phyloP scores from a whole-genome alignment of 768 basidiomycete species.

The Dioszegia crocea region DNA sequence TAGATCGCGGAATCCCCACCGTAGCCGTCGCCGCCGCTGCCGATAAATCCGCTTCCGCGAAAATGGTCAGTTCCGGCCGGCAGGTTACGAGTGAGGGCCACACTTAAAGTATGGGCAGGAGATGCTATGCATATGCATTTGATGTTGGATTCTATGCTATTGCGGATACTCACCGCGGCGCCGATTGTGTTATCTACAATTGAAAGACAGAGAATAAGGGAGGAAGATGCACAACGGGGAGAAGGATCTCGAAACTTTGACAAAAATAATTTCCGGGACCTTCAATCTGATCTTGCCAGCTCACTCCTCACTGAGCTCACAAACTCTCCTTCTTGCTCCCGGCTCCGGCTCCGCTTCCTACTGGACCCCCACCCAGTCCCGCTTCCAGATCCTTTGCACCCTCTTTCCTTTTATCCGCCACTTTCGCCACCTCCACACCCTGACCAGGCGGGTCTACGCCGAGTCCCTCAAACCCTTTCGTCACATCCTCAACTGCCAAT shows the following conservation, averaged over 20 bases:
- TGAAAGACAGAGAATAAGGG: background rate
- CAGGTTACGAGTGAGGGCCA: too few relatives aligned
- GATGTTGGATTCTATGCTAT: background rate
- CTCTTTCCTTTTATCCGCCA: constrained; percentile 1
- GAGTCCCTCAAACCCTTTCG: constrained; percentile 26
- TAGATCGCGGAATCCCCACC: background rate
- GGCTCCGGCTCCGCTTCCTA: background rate
- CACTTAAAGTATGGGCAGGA: background rate
- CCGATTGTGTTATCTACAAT: background rate
- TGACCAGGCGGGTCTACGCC: constrained; percentile 28
- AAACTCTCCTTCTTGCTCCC: background rate
- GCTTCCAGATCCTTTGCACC: background rate
- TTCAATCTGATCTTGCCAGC: too few relatives aligned
- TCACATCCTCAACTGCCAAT: constrained; percentile 20
- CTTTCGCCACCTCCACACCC: constrained; percentile 11
- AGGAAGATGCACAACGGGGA: background rate
- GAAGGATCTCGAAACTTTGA: background rate
- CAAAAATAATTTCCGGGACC: background rate
- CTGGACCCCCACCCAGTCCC: background rate
- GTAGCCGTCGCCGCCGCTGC: background rate
- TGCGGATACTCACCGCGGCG: too few relatives aligned
- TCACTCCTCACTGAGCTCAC: background rate
- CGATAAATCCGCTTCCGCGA: constrained; percentile 14
- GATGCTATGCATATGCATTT: constrained; percentile 7
- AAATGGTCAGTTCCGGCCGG: constrained; percentile 5